These are phyloP conservation scores for Lepraria neglecta DNA, from an alignment of 495 filamentous ascomycete species.

Conservation along the genomic window DNA sequence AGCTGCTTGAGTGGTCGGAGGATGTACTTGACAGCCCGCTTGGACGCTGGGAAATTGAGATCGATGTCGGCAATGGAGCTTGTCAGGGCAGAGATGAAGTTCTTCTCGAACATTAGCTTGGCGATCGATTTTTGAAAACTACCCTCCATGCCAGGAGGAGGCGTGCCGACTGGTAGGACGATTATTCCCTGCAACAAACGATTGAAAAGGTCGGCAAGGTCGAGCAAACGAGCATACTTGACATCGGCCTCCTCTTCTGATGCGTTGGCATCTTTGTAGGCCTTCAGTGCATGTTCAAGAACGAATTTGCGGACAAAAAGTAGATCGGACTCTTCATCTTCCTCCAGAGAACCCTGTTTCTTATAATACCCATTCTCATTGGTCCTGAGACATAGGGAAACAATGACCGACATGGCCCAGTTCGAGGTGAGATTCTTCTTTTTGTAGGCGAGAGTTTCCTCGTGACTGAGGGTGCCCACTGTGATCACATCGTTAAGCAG, in stretches of 20 bases:
- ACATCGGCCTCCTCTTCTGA: constrained; percentile 75
- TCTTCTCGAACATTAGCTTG: constrained; percentile 96
- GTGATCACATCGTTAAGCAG: constrained; percentile 81
- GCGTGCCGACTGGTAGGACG: constrained; percentile 38
- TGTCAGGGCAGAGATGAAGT: constrained; percentile 81
- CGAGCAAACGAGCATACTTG: constrained; percentile 80
- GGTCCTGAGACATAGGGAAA: constrained; percentile 81
- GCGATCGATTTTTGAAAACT: constrained; percentile 67
- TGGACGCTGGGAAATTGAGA: constrained; percentile 86
- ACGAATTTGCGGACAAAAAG: constrained; percentile 91
- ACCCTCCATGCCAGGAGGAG: constrained; percentile 37
- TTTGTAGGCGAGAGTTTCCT: constrained; percentile 66
- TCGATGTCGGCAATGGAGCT: constrained; percentile 94
- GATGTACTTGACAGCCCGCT: constrained; percentile 92
- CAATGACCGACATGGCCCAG: constrained; percentile 77
- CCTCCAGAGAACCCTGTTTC: constrained; percentile 53
- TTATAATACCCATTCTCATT: constrained; percentile 55
- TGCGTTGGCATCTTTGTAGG: constrained; percentile 80
- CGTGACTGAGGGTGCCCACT: constrained; percentile 63
- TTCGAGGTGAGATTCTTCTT: constrained; percentile 78
- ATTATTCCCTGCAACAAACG: constrained; percentile 81
- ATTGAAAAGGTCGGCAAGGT: constrained; percentile 83
- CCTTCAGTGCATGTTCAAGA: constrained; percentile 82
- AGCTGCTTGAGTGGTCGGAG: constrained; percentile 80
- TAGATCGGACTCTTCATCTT: constrained; percentile 78